Evolutionary conservation across 768 basidiomycete species (phyloP).

Genomic region (Lactarius sp.): DNA sequence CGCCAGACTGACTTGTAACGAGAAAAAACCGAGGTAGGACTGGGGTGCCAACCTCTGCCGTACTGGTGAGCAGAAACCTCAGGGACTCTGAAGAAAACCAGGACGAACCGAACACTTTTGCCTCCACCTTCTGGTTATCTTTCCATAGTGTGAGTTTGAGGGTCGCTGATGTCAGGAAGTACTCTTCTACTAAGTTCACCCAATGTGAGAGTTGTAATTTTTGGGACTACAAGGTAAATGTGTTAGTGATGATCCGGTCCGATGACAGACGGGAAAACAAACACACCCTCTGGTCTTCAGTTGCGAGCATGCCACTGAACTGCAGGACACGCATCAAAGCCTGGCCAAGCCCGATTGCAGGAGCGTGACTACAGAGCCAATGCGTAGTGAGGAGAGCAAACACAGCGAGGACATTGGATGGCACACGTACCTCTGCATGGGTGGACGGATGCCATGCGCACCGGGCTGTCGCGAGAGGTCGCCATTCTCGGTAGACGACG

Average conservation of each 20-base stretch:
- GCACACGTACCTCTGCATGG: constrained; percentile 13
- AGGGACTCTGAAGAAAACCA: neutral
- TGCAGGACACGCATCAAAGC: constrained; percentile 60
- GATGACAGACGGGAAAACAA: constrained; percentile 27
- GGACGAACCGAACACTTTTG: constrained; percentile 75
- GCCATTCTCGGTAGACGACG: constrained; percentile 18
- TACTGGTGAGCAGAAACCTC: neutral
- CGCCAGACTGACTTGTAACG: constrained; percentile 79
- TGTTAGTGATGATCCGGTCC: neutral
- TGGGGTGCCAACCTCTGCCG: constrained; percentile 69
- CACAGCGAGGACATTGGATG: neutral
- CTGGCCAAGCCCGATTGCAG: constrained; percentile 50
- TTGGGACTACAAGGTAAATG: constrained; percentile 30
- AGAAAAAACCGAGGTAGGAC: constrained; percentile 82
- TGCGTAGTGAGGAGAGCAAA: neutral
- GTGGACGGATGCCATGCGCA: constrained; percentile 9
- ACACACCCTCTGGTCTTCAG: constrained; percentile 47
- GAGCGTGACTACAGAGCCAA: constrained; percentile 1
- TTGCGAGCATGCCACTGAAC: constrained; percentile 62
- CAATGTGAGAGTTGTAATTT: constrained; percentile 66
- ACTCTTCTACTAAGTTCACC: constrained; percentile 58
- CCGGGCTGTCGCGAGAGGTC: constrained; percentile 17
- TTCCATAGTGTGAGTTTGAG: constrained; percentile 88
- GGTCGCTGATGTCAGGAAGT: constrained; percentile 63
- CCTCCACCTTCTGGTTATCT: constrained; percentile 71